Evolutionary conservation across 164 flowering plant species (phyloP), one percentile per base, ranked within the genome.

Genomic region (Warburgia ugandensis): DNA sequence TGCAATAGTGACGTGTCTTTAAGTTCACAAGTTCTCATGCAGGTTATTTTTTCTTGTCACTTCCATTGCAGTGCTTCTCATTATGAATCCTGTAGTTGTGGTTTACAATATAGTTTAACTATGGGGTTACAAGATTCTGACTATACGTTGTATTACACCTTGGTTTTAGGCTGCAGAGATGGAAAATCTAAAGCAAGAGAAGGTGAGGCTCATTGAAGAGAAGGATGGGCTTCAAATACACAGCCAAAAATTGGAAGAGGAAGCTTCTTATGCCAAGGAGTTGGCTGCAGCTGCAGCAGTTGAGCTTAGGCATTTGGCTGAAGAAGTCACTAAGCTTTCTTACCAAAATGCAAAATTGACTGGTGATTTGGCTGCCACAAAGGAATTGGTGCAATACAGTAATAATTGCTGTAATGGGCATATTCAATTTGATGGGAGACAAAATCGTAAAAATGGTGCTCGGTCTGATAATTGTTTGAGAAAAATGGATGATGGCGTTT

Each of bases 201-300:
- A 74, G 41, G 68, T 69, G 55, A 73, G 55, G 56, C 46, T 86
- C 31, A 36, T 48, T 42, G 90, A 84, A 68, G 88, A 81, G 37
- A 89, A 77, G 65, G 81, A 75, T 48, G 89, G 78, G 40, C 70
- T 81, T 45, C 77, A 68, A 71, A 65, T 78, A 61, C 83, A 74
- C 29, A 66, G 67, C 60, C 75, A 64, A 48, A 86, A 86, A 67
- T 70, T 81, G 47, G 73, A 79, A 26, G 95, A 86, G 58, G 97
- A 89, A 78, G 84, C 94, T 48, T 78, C 94, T 22, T 86, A 78
- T 64, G 95, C 94, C 17, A 84, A 89, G 60, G 95, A 84, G 72
- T 76, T 89, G 66, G 95, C 97, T 48, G 58, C 91, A 8, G 95
- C 95, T 45, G 95, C 97, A 14, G 94, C 97, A 42, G 76, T 76